Base-by-base conservation (phyloP, 2,329 filamentous ascomycete species). In the Apiospora pterosperma region DNA sequence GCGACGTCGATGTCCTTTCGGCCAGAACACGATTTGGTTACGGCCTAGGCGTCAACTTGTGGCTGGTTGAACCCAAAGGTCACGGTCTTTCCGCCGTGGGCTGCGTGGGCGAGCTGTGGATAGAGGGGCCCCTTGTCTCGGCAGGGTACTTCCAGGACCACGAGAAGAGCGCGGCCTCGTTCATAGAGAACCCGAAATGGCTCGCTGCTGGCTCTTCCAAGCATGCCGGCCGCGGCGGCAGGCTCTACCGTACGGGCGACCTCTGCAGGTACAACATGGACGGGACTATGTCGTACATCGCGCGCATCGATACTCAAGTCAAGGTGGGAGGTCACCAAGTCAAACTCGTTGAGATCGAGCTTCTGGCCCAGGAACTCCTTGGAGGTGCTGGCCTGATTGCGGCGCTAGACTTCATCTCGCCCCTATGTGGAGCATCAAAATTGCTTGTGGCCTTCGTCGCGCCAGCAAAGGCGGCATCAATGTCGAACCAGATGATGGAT, bases 101-200 rank as follows among this genome's bases (percentile, higher is more conserved):
- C 19, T 16, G 23, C 21, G 42, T 62, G 19, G 64, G 61, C n/a
- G 64, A 65, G 38, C 64, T 65, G 16, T 61, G 25, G 52, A 34
- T 65, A 16, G 61, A 63, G 44, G 64, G 64, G 16, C 64, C 64
- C 16, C 38, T 63, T 16, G 64, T 65, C n/a, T n/a, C 28, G 21
- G 21, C 48, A 36, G 65, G 65, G 19, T 66, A 66, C 61, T 34
- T 66, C 12, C 23, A 28, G 12, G 59, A 64, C 31, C 25, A 36
- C 10, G 38, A 59, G 36, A 66, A 64, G 62, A 66, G 62, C 19
- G 59, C 62, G 5, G 59, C 59, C 25, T 41, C 44, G 16, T 66
- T 62, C 52, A 48, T 66, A 21, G 12, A 61, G 16, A 44, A 65
- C 36, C 64, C 64, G 7, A 8, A 34, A 41, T 65, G 64, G 64